Conservation (phyloP, 2,329 filamentous ascomycete species). For the Arthrobotrys entomopaga region DNA sequence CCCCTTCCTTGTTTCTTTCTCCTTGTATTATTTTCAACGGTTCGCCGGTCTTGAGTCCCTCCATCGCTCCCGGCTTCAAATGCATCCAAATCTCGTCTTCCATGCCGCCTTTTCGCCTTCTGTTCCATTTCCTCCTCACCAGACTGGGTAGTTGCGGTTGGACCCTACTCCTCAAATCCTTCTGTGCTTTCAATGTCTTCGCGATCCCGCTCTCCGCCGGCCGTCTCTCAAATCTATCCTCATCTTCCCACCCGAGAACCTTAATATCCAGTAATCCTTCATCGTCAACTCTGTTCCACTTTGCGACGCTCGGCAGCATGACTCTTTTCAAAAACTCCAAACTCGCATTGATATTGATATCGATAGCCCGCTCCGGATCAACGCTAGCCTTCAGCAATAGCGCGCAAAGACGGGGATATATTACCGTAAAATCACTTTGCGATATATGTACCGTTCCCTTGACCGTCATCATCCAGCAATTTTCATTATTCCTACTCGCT, state of each 20-base stretch:
- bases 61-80: slow-evolving; percentile 24
- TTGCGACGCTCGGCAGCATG: slow-evolving; percentile 22
- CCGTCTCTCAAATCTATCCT: slow-evolving; percentile 31
- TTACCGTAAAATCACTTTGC: slow-evolving; percentile 73
- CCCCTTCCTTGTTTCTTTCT: background rate
- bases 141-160: slow-evolving; percentile 29
- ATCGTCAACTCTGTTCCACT: slow-evolving; percentile 30
- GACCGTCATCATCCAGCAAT: slow-evolving; percentile 67
- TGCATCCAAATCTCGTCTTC: slow-evolving; percentile 37
- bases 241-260: slow-evolving; percentile 22
- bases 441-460: slow-evolving; percentile 73
- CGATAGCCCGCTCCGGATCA: slow-evolving; percentile 71
- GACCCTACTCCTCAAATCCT: slow-evolving; percentile 24
- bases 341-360: slow-evolving; percentile 71
- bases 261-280: slow-evolving; percentile 31
- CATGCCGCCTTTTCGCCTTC: slow-evolving; percentile 30
- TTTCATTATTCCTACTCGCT: slow-evolving; percentile 64
- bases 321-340: slow-evolving; percentile 69
- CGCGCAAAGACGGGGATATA: slow-evolving; percentile 71
- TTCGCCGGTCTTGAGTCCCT: slow-evolving; percentile 21
- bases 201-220: slow-evolving; percentile 25
- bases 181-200: slow-evolving; percentile 26
- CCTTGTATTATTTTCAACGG: slow-evolving; percentile 20
- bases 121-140: slow-evolving; percentile 27
- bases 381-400: slow-evolving; percentile 72